phyloP scores from a whole-genome alignment of 176 grass and related monocot species.

The Avena insularis region DNA sequence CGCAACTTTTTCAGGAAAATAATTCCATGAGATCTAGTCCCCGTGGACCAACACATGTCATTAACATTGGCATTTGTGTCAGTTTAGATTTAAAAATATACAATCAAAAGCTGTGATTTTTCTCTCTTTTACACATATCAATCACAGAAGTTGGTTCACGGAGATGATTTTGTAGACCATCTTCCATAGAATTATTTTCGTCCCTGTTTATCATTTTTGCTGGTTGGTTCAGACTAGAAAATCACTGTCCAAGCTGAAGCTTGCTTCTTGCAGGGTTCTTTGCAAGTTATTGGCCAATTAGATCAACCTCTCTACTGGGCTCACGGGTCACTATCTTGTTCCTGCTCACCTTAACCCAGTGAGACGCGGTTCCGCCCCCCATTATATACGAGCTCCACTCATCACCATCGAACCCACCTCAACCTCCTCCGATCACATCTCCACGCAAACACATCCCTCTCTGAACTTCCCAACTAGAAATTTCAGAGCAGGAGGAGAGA shows the following conservation, averaged over 20 bases:
- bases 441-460: background rate
- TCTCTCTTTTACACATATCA: too few species aligned
- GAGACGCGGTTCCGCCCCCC: background rate
- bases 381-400: conserved; percentile 32
- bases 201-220: background rate
- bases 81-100: too few species aligned
- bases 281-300: background rate
- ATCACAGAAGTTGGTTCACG: too few species aligned
- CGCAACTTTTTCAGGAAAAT: too few species aligned
- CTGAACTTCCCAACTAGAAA: background rate
- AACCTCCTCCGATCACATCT: background rate
- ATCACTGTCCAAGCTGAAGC: background rate
- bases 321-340: conserved; percentile 26
- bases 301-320: background rate
- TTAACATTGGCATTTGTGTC: too few species aligned
- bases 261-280: too few species aligned
- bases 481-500: background rate
- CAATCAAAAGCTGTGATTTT: too few species aligned
- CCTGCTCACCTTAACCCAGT: background rate
- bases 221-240: background rate
- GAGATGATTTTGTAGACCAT: too few species aligned
- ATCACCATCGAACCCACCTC: background rate
- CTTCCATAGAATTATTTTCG: too few species aligned
- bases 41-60: too few species aligned
- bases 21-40: too few species aligned